phyloP scores from a whole-genome alignment of 2,329 filamentous ascomycete species.

The Penicillium concentricum region DNA sequence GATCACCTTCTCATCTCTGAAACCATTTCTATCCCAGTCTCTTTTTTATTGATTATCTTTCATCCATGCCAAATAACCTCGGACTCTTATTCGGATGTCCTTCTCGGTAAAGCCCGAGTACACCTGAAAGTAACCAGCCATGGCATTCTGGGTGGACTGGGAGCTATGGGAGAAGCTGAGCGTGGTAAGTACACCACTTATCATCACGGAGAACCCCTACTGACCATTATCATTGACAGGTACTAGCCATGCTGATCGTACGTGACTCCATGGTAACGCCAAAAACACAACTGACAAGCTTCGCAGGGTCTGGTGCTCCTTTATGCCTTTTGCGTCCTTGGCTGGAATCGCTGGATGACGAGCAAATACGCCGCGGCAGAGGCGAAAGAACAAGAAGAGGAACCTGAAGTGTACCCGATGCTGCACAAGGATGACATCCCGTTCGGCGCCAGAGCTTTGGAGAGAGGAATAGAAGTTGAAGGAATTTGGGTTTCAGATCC shows the following conservation, averaged over 20 bases:
- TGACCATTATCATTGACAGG: constrained; percentile 50
- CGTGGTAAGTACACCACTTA: constrained; percentile 63
- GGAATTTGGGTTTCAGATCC: constrained; percentile 73
- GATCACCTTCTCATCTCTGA: neutral
- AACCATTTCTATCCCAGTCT: neutral
- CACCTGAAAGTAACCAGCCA: constrained; percentile 11
- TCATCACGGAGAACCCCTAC: neutral
- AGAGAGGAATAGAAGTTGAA: constrained; percentile 78
- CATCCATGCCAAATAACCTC: neutral
- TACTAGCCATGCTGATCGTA: constrained; percentile 70
- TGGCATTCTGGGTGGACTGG: constrained; percentile 67
- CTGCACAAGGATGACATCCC: constrained; percentile 64
- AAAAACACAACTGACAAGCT: constrained; percentile 27
- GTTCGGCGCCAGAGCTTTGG: constrained; percentile 81
- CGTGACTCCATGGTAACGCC: constrained; percentile 5
- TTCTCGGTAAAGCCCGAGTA: neutral
- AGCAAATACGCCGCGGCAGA: constrained; percentile 64
- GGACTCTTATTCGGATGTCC: neutral
- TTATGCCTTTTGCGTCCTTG: constrained; percentile 65
- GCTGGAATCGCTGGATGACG: constrained; percentile 55
- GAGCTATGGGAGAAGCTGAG: constrained; percentile 85
- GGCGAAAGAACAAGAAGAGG: constrained; percentile 59
- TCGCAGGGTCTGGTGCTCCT: constrained; percentile 62
- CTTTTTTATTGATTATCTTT: neutral
- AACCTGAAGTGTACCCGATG: constrained; percentile 56